phyloP scores from a whole-genome alignment of 805 yeast species.

The Saccharomycopsis babjevae region DNA sequence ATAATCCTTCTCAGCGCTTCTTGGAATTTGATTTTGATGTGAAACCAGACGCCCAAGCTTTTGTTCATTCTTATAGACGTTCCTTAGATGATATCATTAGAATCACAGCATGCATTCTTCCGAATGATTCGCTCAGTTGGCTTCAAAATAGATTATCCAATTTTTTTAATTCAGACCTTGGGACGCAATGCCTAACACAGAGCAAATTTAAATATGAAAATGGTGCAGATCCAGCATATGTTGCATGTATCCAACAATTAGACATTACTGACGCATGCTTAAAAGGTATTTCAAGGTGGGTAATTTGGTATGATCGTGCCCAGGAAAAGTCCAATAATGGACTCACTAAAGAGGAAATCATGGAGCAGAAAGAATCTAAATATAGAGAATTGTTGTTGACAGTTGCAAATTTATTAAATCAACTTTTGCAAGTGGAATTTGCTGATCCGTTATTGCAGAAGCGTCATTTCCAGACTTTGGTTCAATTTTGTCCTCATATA shows the following conservation, averaged over 20 bases:
- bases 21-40: conserved; percentile 86
- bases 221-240: conserved; percentile 54
- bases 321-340: conserved; percentile 34
- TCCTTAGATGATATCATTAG: conserved; percentile 87
- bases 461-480: conserved; percentile 83
- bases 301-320: conserved; percentile 70
- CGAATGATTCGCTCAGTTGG: conserved; percentile 77
- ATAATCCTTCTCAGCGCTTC: conserved; percentile 51
- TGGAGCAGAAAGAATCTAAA: conserved; percentile 33
- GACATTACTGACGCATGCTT: conserved; percentile 82
- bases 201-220: conserved; percentile 44
- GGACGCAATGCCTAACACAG: conserved; percentile 50
- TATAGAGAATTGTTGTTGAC: conserved; percentile 42
- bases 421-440: conserved; percentile 62
- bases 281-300: conserved; percentile 92
- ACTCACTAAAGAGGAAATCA: neutral
- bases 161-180: conserved; percentile 64
- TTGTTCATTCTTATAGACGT: conserved; percentile 69
- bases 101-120: conserved; percentile 74
- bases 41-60: conserved; percentile 65
- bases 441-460: conserved; percentile 74
- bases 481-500: conserved; percentile 78
- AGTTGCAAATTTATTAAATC: conserved; percentile 63
- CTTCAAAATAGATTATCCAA: conserved; percentile 59
- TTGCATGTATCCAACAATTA: conserved; percentile 72